Conservation (phyloP, 805 yeast genomes). For the Blastobotrys mokoenaii region DNA sequence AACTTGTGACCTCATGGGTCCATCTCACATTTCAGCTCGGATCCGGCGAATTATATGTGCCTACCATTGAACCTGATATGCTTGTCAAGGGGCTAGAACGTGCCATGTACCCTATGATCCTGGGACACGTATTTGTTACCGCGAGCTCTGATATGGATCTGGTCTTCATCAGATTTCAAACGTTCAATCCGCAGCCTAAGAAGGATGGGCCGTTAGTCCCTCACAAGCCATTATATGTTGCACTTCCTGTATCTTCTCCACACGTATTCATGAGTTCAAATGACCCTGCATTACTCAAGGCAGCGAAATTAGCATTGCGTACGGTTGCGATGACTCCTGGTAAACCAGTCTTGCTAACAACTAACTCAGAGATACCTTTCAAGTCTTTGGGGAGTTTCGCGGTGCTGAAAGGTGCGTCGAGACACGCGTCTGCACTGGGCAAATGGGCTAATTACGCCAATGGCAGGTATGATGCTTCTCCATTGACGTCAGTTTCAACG, state of each 20-base stretch:
- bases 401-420: constrained; percentile 51
- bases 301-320: constrained; percentile 55
- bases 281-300: constrained; percentile 38
- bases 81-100: constrained; percentile 42
- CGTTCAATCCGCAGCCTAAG: constrained; percentile 40
- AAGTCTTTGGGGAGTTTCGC: constrained; percentile 48
- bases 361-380: constrained; percentile 31
- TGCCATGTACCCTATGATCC: constrained; percentile 30
- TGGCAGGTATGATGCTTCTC: constrained; percentile 54
- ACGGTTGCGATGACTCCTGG: constrained; percentile 40
- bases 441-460: constrained; percentile 68
- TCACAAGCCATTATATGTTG: constrained; percentile 55
- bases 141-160: constrained; percentile 57
- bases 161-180: constrained; percentile 54
- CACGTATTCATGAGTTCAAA: constrained; percentile 50
- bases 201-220: constrained; percentile 25
- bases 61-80: constrained; percentile 38
- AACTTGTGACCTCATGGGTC: constrained; percentile 29
- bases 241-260: constrained; percentile 60
- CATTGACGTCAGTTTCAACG: too few relatives aligned
- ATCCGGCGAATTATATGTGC: constrained; percentile 25
- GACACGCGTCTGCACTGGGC: constrained; percentile 56
- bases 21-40: constrained; percentile 25
- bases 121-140: constrained; percentile 50
- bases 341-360: constrained; percentile 35